phyloP scores from a whole-genome alignment of 768 basidiomycete species.

The Termitomyces sp. region DNA sequence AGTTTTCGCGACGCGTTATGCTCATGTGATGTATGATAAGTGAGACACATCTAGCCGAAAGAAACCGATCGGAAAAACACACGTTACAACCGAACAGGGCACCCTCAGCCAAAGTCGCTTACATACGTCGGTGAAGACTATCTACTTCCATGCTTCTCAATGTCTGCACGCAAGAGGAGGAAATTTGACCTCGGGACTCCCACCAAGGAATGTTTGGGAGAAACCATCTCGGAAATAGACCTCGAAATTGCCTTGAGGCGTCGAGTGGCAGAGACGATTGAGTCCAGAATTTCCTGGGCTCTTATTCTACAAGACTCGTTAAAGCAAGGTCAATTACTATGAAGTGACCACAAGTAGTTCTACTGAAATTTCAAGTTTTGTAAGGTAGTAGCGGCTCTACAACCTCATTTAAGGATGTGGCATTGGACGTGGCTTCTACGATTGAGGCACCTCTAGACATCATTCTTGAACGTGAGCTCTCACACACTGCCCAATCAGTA shows the following conservation, averaged over 20 bases:
- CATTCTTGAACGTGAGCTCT: conserved; percentile 30
- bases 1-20: too few relatives aligned
- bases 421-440: conserved; percentile 35
- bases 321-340: conserved; percentile 21
- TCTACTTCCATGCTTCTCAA: not conserved
- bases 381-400: conserved; percentile 17
- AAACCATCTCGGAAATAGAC: conserved; percentile 36
- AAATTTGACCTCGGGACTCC: conserved; percentile 8
- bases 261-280: conserved; percentile 35
- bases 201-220: conserved; percentile 9
- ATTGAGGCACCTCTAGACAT: conserved; percentile 38
- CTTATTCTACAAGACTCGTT: conserved; percentile 36
- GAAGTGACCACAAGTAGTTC: not conserved
- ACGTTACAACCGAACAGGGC: too few relatives aligned
- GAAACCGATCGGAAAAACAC: too few relatives aligned
- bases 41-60: too few relatives aligned
- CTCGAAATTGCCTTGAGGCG: conserved; percentile 43
- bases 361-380: not conserved
- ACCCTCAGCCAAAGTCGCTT: too few relatives aligned
- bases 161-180: conserved; percentile 16
- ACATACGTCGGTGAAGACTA: too few relatives aligned
- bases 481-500: conserved; percentile 20
- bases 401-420: conserved; percentile 33
- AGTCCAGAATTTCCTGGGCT: conserved; percentile 49
- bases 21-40: too few relatives aligned